These are phyloP conservation scores for Chimonanthus salicifolius DNA, from an alignment of 164 flowering plant species.

Conservation along the genomic window DNA sequence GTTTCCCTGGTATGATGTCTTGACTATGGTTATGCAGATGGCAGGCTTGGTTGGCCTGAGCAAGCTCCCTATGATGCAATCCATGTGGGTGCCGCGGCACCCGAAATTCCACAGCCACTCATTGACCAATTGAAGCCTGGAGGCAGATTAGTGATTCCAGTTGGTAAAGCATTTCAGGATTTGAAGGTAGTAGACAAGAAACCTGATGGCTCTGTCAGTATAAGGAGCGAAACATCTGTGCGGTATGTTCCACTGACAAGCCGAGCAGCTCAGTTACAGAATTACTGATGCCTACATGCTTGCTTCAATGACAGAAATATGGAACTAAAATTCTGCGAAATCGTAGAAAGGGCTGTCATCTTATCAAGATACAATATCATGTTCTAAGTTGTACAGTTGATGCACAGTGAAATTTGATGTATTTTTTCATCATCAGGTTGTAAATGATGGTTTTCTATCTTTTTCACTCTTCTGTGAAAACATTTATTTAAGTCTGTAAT, in stretches of 20 bases:
- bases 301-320: background rate
- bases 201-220: slow-evolving; percentile 51
- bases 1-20: background rate
- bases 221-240: slow-evolving; percentile 69
- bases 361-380: background rate
- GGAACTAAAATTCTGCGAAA: no score
- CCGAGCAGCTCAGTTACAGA: slow-evolving; percentile 63
- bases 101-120: slow-evolving; percentile 67
- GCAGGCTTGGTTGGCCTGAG: slow-evolving; percentile 82
- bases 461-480: background rate
- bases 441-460: background rate
- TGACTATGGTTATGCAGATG: slow-evolving; percentile 40
- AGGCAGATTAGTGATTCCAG: slow-evolving; percentile 90
- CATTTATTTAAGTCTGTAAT: no score
- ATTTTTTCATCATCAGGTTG: background rate
- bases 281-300: slow-evolving; percentile 16
- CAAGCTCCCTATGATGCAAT: slow-evolving; percentile 86
- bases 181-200: slow-evolving; percentile 79
- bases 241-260: slow-evolving; percentile 89
- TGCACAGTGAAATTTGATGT: background rate
- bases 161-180: slow-evolving; percentile 74
- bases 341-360: no score
- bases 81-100: slow-evolving; percentile 94
- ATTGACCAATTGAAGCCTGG: slow-evolving; percentile 89
- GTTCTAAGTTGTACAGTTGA: background rate